Percentiles rank a stretch among this genome's conserved stretches.
phyloP scores from a whole-genome alignment of 805 yeast species.

The Lipomyces japonicus region DNA sequence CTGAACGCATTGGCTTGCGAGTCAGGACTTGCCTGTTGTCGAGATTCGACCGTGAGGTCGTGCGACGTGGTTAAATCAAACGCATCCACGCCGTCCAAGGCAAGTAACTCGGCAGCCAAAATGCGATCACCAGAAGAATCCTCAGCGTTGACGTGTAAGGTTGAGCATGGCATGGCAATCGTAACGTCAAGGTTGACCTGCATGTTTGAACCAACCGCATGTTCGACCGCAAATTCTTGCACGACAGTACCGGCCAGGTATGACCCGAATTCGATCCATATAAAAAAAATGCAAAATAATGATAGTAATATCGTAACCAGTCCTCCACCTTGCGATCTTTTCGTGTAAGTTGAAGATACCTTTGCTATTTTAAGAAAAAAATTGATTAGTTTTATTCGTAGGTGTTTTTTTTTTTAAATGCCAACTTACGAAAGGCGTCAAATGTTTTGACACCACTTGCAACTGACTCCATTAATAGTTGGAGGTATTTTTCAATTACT shows the following conservation, averaged over 20 bases:
- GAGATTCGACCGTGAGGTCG: conserved; percentile 20
- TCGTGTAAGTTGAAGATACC: conserved; percentile 64
- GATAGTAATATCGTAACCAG: conserved; percentile 61
- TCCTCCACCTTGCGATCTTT: conserved; percentile 75
- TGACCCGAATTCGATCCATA: conserved; percentile 83
- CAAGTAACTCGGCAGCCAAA: conserved; percentile 70
- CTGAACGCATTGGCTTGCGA: conserved; percentile 19
- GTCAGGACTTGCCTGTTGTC: conserved; percentile 18
- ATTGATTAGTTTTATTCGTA: conserved; percentile 38
- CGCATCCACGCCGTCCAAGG: conserved; percentile 56
- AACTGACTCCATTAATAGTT: too few relatives aligned
- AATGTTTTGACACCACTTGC: conserved; percentile 25
- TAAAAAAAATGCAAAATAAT: conserved; percentile 58
- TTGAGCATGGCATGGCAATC: conserved; percentile 80
- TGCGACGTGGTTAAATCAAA: conserved; percentile 22
- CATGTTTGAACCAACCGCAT: conserved; percentile 52
- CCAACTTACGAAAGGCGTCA: conserved; percentile 31
- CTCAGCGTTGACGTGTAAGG: conserved; percentile 65
- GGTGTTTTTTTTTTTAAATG: too few relatives aligned
- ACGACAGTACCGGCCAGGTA: conserved; percentile 77
- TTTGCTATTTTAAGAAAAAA: conserved; percentile 46
- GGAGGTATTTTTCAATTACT: too few relatives aligned
- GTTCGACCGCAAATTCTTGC: conserved; percentile 73
- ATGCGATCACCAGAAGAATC: conserved; percentile 76
- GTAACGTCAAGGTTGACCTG: conserved; percentile 73